Percentiles rank a stretch among this genome's conserved stretches.
phyloP scores from a whole-genome alignment of 805 yeast species.

The Candida silvicultrix region DNA sequence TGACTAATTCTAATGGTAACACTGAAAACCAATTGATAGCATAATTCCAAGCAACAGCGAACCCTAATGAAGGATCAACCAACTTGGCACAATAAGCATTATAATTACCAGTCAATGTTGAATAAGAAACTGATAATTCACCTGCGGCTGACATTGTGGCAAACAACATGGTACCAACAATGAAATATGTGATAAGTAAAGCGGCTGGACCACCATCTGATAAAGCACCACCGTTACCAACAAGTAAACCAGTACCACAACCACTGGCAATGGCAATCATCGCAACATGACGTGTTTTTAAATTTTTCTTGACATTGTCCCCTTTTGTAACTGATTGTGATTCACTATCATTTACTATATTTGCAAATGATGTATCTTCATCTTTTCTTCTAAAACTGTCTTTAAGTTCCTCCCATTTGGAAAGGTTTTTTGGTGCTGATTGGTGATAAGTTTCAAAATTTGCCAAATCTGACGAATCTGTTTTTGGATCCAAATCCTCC shows the following conservation, averaged over 20 bases:
- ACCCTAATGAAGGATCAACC: constrained; percentile 51
- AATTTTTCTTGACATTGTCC: neutral
- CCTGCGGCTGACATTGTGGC: constrained; percentile 59
- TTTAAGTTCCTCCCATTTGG: neutral
- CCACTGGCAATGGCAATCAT: constrained; percentile 79
- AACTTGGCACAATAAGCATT: constrained; percentile 50
- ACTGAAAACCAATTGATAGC: constrained; percentile 59
- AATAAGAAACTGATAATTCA: constrained; percentile 57
- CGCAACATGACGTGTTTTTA: constrained; percentile 14
- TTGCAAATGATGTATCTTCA: neutral
- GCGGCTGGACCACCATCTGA: constrained; percentile 41
- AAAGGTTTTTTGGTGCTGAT: neutral
- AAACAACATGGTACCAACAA: constrained; percentile 53
- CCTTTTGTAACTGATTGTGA: neutral
- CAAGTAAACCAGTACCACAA: constrained; percentile 70
- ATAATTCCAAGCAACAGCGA: constrained; percentile 58
- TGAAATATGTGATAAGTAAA: constrained; percentile 46
- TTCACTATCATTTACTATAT: neutral
- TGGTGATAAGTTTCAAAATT: neutral
- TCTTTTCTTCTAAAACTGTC: neutral
- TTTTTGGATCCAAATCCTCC: neutral
- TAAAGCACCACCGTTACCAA: constrained; percentile 48
- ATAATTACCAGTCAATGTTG: constrained; percentile 55
- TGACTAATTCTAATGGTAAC: constrained; percentile 57
- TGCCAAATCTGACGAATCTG: neutral